Conservation (phyloP, 2,329 filamentous ascomycete genomes). For the Akanthomyces lecanii region DNA sequence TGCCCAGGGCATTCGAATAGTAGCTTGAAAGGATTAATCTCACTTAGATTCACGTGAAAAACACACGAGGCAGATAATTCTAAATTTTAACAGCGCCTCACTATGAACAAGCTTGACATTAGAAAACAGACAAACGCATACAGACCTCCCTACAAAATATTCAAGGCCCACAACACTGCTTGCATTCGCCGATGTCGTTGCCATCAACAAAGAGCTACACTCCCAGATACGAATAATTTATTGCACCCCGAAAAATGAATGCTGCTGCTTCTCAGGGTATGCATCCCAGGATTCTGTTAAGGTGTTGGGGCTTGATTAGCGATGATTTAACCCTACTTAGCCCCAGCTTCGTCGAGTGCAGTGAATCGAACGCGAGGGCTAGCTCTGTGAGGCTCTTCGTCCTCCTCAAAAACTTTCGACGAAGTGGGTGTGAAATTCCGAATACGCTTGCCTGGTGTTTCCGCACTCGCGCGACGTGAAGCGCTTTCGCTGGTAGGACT, state of each 20-base stretch:
- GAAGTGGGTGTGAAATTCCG: conserved; percentile 45
- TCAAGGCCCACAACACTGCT: background rate
- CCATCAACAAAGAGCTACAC: background rate
- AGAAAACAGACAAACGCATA: background rate
- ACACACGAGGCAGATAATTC: background rate
- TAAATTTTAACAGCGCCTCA: background rate
- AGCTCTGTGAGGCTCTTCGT: conserved; percentile 40
- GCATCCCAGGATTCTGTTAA: background rate
- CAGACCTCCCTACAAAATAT: background rate
- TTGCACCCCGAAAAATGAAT: background rate
- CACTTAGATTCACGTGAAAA: background rate
- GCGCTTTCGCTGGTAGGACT: conserved; percentile 21
- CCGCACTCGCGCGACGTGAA: conserved; percentile 20
- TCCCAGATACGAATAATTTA: background rate
- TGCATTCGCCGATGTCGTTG: background rate
- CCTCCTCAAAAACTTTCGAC: conserved; percentile 43
- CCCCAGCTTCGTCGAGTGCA: conserved; percentile 18
- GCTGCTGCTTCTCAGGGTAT: background rate
- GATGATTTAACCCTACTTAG: background rate
- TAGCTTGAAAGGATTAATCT: background rate
- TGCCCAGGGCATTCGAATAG: conserved; percentile 3
- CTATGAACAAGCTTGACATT: conserved; percentile 3
- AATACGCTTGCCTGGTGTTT: conserved; percentile 42
- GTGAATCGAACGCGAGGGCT: conserved; percentile 25
- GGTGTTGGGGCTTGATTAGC: background rate